A percentile compares a stretch with the other conserved stretches of the same genome.
Conservation (phyloP, 176 grass and related monocot genomes). For the Ensete glaucum region DNA sequence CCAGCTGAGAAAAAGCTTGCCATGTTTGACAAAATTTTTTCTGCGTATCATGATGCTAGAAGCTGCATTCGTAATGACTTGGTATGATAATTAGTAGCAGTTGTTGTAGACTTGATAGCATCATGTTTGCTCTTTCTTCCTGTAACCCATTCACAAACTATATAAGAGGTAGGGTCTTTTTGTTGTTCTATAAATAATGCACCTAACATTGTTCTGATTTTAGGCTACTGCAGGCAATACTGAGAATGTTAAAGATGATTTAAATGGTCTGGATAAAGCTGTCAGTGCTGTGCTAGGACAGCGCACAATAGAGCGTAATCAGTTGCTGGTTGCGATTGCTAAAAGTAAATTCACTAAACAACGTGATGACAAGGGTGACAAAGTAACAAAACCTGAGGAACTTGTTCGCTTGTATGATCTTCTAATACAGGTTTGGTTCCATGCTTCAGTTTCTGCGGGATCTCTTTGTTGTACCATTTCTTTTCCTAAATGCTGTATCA, state of each 20-base stretch:
- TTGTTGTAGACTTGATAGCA: not conserved
- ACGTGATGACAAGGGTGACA: slow-evolving; percentile 75
- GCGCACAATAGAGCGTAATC: slow-evolving; percentile 88
- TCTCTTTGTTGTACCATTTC: not conserved
- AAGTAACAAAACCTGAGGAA: slow-evolving; percentile 94
- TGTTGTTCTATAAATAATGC: not conserved
- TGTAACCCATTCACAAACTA: not conserved
- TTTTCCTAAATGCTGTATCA: too few species aligned
- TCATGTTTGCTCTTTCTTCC: not conserved
- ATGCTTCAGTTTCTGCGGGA: slow-evolving; percentile 12
- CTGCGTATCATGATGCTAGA: slow-evolving; percentile 96
- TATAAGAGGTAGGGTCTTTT: not conserved
- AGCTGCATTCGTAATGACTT: slow-evolving; percentile 90
- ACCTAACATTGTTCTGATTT: slow-evolving; percentile 21
- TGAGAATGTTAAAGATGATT: slow-evolving; percentile 83
- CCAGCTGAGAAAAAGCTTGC: slow-evolving; percentile 79
- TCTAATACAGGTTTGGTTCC: slow-evolving; percentile 59
- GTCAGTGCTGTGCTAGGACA: slow-evolving; percentile 86
- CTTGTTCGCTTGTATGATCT: slow-evolving; percentile 91
- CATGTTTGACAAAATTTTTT: slow-evolving; percentile 94
- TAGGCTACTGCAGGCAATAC: slow-evolving; percentile 80
- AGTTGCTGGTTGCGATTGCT: slow-evolving; percentile 69
- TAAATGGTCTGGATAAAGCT: slow-evolving; percentile 95
- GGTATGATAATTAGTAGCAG: slow-evolving; percentile 34
- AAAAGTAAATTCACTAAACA: slow-evolving; percentile 96